Conservation (phyloP, 1,284 basidiomycete species). For the Cutaneotrichosporon dermatis region DNA sequence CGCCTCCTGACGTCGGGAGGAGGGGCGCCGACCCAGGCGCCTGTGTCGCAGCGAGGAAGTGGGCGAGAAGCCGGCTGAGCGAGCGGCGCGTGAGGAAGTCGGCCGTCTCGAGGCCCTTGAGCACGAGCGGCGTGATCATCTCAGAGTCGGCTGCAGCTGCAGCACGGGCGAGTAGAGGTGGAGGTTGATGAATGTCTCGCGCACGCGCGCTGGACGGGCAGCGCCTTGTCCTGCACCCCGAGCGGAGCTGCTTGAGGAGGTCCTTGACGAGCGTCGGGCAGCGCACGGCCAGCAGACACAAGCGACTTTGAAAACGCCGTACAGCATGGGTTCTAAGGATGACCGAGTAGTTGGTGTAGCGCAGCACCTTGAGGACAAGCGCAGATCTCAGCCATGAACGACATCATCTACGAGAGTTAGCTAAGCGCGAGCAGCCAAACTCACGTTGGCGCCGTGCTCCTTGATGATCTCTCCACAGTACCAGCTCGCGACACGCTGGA, state of each 20-base stretch:
- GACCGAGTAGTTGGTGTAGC: constrained; percentile 66
- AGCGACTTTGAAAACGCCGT: constrained; percentile 71
- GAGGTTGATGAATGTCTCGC: constrained; percentile 55
- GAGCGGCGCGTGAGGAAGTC: constrained; percentile 80
- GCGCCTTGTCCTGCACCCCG: constrained; percentile 75
- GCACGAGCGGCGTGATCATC: constrained; percentile 56
- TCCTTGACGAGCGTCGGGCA: constrained; percentile 81
- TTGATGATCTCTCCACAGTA: constrained; percentile 85
- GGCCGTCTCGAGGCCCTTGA: constrained; percentile 72
- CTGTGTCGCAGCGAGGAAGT: constrained; percentile 81
- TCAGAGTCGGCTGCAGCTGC: constrained; percentile 33
- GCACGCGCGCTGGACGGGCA: constrained; percentile 79
- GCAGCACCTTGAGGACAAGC: constrained; percentile 61
- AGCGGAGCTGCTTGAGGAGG: constrained; percentile 74
- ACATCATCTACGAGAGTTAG: constrained; percentile 69
- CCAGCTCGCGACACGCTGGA: constrained; percentile 58
- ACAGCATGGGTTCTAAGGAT: constrained; percentile 80
- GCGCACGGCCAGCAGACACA: constrained; percentile 69
- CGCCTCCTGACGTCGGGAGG: constrained; percentile 51
- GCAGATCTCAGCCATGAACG: constrained; percentile 81
- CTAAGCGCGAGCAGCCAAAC: constrained; percentile 22
- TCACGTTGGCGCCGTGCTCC: constrained; percentile 72
- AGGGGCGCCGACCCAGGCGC: constrained; percentile 59
- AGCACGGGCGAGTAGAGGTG: constrained; percentile 33
- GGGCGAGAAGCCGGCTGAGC: constrained; percentile 73